Base-by-base conservation (phyloP, 345 rosid species). In the Corchorus capsularis region DNA sequence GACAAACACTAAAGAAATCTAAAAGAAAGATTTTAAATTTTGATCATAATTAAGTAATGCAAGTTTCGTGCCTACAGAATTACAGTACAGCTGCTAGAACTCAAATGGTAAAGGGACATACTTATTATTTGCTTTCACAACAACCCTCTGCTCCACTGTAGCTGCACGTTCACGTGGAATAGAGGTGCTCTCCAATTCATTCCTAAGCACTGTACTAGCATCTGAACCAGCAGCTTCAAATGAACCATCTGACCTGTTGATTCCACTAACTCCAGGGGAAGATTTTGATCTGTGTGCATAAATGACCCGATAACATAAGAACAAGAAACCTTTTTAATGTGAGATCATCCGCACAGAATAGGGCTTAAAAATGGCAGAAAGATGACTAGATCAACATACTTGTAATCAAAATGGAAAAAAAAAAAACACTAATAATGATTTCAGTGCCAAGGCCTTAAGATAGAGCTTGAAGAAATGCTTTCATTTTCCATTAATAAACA, bases 61-160 rank as follows among this genome's bases (percentile, higher is more conserved):
- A 12, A 56, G 65, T 50, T 76, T 41, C 35, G 35, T 39, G 13
- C 37, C 47, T 47, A 49, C 32, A 60, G 6, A 77, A 56, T 34
- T 39, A 15, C 17, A 50, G 55, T 47, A 52, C 20, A 67, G 49
- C 27, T n/a, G 53, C 50, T 34, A 66, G 57, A 79, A 75, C 7
- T n/a, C 47, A 52, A 79, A 82, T 69, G 20, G 77, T 27, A 10
- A 71, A 76, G 75, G 73, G 46, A 72, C 91, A 81, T 87, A 90
- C 99, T 87, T 96, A 80, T 80, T 86, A 74, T 78, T 88, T 82
- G 92, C 88, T 88, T 90, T 92, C 69, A 78, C 73, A 75, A 86
- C 62, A 81, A 77, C 79, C 88, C 87, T 88, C 80, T 88, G 94
- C 74, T 89, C 94, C 62, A 75, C 46, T 69, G 72, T 62, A 79